phyloP scores from a whole-genome alignment of 148 eudicot species.

The Rhododendron molle region DNA sequence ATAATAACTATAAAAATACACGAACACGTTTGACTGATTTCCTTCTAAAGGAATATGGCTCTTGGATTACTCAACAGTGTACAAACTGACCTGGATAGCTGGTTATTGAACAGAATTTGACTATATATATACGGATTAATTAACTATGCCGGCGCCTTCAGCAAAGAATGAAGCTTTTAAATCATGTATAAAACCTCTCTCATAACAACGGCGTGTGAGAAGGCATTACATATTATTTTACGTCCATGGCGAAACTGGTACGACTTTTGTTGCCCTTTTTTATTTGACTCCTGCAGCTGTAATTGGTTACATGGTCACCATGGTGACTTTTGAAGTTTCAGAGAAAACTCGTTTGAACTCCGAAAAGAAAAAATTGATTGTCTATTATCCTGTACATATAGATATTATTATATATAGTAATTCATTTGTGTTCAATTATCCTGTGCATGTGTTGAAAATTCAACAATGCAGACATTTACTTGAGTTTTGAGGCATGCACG shows the following conservation, averaged over 20 bases:
- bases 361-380: too few species aligned
- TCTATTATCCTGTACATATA: not conserved
- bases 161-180: not conserved
- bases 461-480: not conserved
- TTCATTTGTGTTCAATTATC: too few species aligned
- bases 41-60: too few species aligned
- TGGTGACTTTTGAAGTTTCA: not conserved
- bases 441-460: too few species aligned
- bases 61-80: too few species aligned
- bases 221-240: not conserved
- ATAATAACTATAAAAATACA: not conserved
- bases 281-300: not conserved
- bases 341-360: not conserved
- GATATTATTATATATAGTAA: too few species aligned
- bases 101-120: not conserved
- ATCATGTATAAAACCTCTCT: not conserved
- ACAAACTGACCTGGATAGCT: too few species aligned
- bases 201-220: not conserved
- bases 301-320: not conserved
- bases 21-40: not conserved
- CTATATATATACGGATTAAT: too few species aligned
- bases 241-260: not conserved
- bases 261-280: not conserved
- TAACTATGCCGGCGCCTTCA: too few species aligned
- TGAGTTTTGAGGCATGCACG: not conserved